Percentiles rank a stretch among this genome's conserved stretches.
These are phyloP conservation scores for Yarrowia sp. DNA, from an alignment of 805 yeast species.

Conservation along the genomic window DNA sequence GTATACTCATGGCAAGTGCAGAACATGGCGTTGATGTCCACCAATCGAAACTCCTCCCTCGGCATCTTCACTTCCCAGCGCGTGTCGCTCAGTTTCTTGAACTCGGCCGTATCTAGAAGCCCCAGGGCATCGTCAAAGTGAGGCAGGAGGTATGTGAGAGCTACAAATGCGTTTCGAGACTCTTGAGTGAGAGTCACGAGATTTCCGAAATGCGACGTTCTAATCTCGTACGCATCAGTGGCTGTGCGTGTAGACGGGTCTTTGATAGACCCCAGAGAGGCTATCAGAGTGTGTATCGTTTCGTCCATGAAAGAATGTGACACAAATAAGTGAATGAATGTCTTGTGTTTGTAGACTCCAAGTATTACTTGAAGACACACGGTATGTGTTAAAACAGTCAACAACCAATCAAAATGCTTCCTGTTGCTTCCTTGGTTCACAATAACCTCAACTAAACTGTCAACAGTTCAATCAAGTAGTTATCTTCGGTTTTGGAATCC, in stretches of 20 bases:
- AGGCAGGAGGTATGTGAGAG: constrained; percentile 10
- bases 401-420: too few species aligned
- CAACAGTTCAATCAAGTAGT: neutral
- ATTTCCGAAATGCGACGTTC: constrained; percentile 29
- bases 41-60: constrained; percentile 7
- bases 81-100: constrained; percentile 1
- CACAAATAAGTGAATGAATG: neutral
- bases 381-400: too few species aligned
- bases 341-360: too few species aligned
- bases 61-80: constrained; percentile 21
- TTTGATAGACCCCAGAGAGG: constrained; percentile 16
- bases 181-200: constrained; percentile 15
- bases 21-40: constrained; percentile 26
- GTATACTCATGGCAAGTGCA: constrained; percentile 26
- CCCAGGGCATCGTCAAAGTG: constrained; percentile 29
- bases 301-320: constrained; percentile 1
- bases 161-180: constrained; percentile 24
- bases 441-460: too few species aligned
- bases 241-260: constrained; percentile 17
- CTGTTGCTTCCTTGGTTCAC: too few species aligned
- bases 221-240: constrained; percentile 17
- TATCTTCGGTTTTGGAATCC: too few species aligned
- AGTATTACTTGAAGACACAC: too few species aligned
- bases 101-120: constrained; percentile 14
- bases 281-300: constrained; percentile 14